Evolutionary conservation across 768 basidiomycete genomes (phyloP), one percentile per base, ranked within the genome.

Genomic region (Termitomyces sp.): DNA sequence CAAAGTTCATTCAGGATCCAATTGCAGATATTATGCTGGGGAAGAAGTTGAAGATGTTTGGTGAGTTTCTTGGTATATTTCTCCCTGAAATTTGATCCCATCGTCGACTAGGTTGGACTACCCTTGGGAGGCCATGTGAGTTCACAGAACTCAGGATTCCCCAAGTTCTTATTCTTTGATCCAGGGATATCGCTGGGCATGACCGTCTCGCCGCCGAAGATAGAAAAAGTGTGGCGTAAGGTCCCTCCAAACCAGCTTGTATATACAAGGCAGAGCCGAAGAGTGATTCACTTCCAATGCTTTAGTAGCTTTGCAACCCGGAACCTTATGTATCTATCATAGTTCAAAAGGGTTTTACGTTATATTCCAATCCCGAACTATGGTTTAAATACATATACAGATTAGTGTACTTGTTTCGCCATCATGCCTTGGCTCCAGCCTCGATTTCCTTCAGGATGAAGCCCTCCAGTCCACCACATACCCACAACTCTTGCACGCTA

Each of bases 401-500:
- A 40, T 27, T 40, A n/a, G 27, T 45, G 1, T 28, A 27, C 17
- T 39, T 14, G 27, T 28, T n/a, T 44, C 16, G 16, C 25, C 23
- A 16, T 60, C 28, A 63, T 44, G 37, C 44, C 27, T 27, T 45
- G 27, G 64, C 61, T 34, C 73, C 70, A 7, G 68, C 67, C 58
- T 75, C 75, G 50, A 91, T 87, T 62, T 82, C 79, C 70, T 91
- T 91, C 64, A 93, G 70, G 49, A 98, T 91, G 68, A 85, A 97
- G 1, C 94, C 94, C 65, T 98, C 96, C 55, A 98, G 70, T 7
- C 95, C 94, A 8, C 92, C 94, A 61, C 92, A 95, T 14, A 95
- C 79, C 97, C 97, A 98, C 42, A 99, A 75, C 72, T 99, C 96
- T 74, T 99, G 97, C 47, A 99, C 96, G 68, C 94, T 97, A 44